A percentile compares a stretch with the other conserved stretches of the same genome.
phyloP scores from a whole-genome alignment of 176 grass and related monocot genomes.

The Poa pratensis region DNA sequence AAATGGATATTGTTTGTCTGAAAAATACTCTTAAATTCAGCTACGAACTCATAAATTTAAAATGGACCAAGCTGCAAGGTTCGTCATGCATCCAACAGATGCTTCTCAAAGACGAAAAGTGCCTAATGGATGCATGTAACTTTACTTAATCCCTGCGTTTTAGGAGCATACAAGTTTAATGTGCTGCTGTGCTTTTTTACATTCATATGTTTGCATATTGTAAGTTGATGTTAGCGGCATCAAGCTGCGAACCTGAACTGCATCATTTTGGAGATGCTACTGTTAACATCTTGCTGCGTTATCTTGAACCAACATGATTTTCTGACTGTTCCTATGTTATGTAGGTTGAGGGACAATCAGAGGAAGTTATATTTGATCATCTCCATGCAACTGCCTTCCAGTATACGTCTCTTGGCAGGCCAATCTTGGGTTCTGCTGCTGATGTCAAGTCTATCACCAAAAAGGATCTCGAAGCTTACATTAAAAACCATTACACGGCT shows the following conservation, averaged over 20 bases:
- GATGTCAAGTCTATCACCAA: constrained; percentile 90
- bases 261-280: not conserved
- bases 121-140: not conserved
- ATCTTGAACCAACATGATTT: constrained; percentile 13
- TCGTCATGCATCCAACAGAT: not conserved
- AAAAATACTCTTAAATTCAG: not conserved
- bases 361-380: constrained; percentile 99
- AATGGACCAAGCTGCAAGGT: not conserved
- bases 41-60: not conserved
- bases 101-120: not conserved
- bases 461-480: constrained; percentile 76
- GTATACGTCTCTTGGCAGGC: constrained; percentile 87
- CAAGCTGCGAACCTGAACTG: not conserved
- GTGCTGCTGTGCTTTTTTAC: not conserved
- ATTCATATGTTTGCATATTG: not conserved
- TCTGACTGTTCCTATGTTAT: constrained; percentile 32
- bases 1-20: not conserved
- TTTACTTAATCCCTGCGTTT: not conserved
- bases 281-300: not conserved
- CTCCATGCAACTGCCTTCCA: constrained; percentile 99
- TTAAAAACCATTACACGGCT: constrained; percentile 92
- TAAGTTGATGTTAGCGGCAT: not conserved
- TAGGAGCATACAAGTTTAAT: not conserved
- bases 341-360: constrained; percentile 84
- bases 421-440: constrained; percentile 80